Base-by-base conservation (phyloP, 2,329 filamentous ascomycete genomes). In the Macrophomina pseudophaseolina region DNA sequence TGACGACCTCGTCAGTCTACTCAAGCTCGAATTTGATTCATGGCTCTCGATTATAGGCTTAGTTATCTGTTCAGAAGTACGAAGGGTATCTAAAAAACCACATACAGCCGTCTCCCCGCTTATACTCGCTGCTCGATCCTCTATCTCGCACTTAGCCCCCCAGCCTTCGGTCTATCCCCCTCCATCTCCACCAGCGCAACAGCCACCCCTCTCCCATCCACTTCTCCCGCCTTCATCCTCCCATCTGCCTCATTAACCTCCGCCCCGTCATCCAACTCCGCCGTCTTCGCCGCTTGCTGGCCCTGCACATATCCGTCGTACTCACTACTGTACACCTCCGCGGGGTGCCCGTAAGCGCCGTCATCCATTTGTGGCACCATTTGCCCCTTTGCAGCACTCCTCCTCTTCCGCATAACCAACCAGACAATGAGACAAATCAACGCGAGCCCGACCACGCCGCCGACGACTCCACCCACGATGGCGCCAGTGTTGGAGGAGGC, bases 391-490 rank as follows among this genome's bases (percentile, higher is more conserved):
- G 35, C 30, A 4, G 28, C 5, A 12, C 30, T 28, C 35, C 53
- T 64, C 16, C 58, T 64, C 18, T 49, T 63, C 5, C 49, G 33
- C 38, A 69, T 52, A 40, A 69, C 28, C 32, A 54, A 23, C 23
- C 54, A 64, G 33, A 58, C 68, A 40, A 59, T 12, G 3, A 35
- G 14, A 4, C 42, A 51, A 23, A 68, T 12, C 59, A 67, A 49
- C 44, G 67, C 66, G 23, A 68, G 35, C n/a, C 52, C 59, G 11
- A 44, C 68, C n/a, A 64, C 52, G 46, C 64, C 68, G 66, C 66
- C 63, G 32, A 69, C 52, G 44, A 68, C 65, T 30, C 65, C 65
- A 38, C 68, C 66, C 23, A 56, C 67, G 38, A 66, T 68, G 51
- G 54, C 64, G 67, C 68, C 66, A 58, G 66, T 32, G 38, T 66